A percentile compares a stretch with the other conserved stretches of the same genome.
These are phyloP conservation scores for Haplosporangium sp. DNA, from an alignment of 371 early-diverging fungal species.

Conservation along the genomic window DNA sequence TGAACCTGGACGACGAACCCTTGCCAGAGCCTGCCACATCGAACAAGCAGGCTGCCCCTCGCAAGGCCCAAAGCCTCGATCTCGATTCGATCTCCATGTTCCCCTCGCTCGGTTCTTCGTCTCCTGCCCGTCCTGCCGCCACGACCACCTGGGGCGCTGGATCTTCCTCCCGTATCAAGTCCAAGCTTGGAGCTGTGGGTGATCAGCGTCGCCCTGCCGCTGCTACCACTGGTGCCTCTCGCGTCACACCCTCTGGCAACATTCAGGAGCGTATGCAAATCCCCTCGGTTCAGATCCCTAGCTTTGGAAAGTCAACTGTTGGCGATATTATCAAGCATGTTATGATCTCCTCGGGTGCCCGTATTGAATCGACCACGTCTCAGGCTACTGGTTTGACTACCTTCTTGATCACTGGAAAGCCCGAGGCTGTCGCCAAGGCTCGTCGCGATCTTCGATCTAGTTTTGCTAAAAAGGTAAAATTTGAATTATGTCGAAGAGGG, in stretches of 20 bases:
- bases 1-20: constrained; percentile 19
- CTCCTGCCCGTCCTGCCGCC: constrained; percentile 59
- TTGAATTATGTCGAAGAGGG: neutral
- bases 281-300: constrained; percentile 31
- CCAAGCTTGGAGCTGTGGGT: constrained; percentile 56
- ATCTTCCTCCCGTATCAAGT: constrained; percentile 64
- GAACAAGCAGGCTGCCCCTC: constrained; percentile 29
- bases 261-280: constrained; percentile 51
- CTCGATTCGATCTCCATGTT: constrained; percentile 76
- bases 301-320: constrained; percentile 61
- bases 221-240: constrained; percentile 38
- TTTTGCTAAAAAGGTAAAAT: constrained; percentile 78
- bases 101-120: constrained; percentile 73
- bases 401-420: constrained; percentile 85
- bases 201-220: constrained; percentile 43
- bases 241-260: constrained; percentile 30
- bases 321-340: constrained; percentile 81
- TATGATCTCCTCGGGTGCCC: constrained; percentile 77
- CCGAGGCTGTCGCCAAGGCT: constrained; percentile 81
- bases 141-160: constrained; percentile 65
- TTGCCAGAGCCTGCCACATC: constrained; percentile 20
- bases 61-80: constrained; percentile 59
- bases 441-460: constrained; percentile 81
- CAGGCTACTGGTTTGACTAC: constrained; percentile 81
- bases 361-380: constrained; percentile 89